A percentile compares a stretch with the other conserved stretches of the same genome.
These are phyloP conservation scores for Silybum marianum DNA, from an alignment of 129 eudicot species.

Conservation along the genomic window DNA sequence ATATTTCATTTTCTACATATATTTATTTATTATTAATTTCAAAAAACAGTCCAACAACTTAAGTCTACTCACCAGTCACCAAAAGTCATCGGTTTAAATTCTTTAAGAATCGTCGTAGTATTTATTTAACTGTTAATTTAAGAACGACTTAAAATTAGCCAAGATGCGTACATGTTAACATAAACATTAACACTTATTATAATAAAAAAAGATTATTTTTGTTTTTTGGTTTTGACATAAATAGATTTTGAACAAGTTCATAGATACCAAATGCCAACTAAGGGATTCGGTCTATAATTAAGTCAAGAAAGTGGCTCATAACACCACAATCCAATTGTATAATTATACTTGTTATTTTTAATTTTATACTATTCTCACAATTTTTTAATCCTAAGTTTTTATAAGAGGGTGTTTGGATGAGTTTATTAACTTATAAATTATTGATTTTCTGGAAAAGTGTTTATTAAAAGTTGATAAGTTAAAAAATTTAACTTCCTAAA, in stretches of 20 bases:
- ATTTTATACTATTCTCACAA: neutral
- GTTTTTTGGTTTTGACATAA: neutral
- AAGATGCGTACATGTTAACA: too few species aligned
- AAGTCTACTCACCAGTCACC: neutral
- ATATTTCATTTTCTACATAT: neutral
- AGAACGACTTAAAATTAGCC: too few species aligned
- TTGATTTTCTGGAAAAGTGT: too few species aligned
- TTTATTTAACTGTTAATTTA: too few species aligned
- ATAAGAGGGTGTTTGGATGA: too few species aligned
- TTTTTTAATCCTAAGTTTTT: neutral
- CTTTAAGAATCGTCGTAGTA: too few species aligned
- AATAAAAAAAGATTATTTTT: too few species aligned
- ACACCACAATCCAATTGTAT: neutral
- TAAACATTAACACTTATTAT: too few species aligned
- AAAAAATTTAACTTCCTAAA: too few species aligned
- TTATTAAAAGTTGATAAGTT: too few species aligned
- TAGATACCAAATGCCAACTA: conserved; percentile 26
- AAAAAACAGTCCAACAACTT: neutral
- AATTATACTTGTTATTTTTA: neutral
- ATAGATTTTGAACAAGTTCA: conserved; percentile 26
- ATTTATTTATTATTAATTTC: neutral
- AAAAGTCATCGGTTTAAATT: neutral
- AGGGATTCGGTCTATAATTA: neutral
- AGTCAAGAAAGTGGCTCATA: conserved; percentile 16
- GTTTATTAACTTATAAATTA: too few species aligned